These are phyloP conservation scores for Malassezia nana DNA, from an alignment of 1,284 basidiomycete species.

Conservation along the genomic window DNA sequence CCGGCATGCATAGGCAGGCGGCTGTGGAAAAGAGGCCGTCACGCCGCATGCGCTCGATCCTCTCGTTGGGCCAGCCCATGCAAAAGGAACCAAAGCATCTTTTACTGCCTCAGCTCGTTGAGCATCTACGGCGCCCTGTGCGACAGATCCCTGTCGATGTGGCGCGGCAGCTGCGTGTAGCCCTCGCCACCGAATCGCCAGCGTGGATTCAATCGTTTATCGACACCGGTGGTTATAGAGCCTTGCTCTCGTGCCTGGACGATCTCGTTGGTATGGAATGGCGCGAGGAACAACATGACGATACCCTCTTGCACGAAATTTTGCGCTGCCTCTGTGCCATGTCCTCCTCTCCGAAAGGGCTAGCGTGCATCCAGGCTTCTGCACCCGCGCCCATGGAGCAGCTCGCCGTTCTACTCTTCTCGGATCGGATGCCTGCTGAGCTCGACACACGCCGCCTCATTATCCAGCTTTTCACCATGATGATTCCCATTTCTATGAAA, in stretches of 20 bases:
- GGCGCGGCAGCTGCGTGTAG: constrained; percentile 36
- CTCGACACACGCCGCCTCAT: constrained; percentile 79
- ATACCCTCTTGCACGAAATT: constrained; percentile 82
- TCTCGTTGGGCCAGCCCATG: not conserved
- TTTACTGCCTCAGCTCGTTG: not conserved
- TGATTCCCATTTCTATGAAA: constrained; percentile 20
- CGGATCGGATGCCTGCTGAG: constrained; percentile 94
- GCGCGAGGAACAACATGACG: constrained; percentile 97
- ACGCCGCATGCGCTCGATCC: not conserved
- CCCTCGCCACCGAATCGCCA: constrained; percentile 34
- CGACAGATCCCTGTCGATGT: not conserved
- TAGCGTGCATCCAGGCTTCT: constrained; percentile 63
- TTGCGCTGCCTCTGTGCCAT: constrained; percentile 87
- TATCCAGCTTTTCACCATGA: constrained; percentile 62
- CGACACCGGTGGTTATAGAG: constrained; percentile 69
- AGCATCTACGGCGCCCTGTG: not conserved
- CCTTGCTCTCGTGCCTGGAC: constrained; percentile 71
- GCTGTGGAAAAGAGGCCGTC: not conserved
- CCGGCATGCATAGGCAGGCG: constrained; percentile 1
- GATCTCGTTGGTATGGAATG: constrained; percentile 91
- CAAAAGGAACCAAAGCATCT: not conserved
- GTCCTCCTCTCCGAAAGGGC: constrained; percentile 68
- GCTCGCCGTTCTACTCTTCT: constrained; percentile 73
- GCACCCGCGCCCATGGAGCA: constrained; percentile 77
- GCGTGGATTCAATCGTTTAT: constrained; percentile 91